Conservation (phyloP, 768 basidiomycete species). For the Albatrellus ellisii region DNA sequence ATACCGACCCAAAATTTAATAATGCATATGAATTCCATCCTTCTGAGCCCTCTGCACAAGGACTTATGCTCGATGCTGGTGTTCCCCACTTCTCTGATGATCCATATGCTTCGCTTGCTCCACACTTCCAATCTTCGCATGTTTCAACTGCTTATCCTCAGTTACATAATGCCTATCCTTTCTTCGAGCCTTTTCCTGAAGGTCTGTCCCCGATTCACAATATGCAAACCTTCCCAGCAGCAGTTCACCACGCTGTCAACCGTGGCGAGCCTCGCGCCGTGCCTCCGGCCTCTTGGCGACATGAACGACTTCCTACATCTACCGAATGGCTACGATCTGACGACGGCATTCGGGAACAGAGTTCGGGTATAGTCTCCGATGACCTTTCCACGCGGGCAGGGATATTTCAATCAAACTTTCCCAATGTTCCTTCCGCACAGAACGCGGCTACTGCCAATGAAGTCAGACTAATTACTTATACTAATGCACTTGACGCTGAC, state of each 20-base stretch:
- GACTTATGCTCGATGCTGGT: conserved; percentile 32
- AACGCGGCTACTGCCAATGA: conserved; percentile 26
- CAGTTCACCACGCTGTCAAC: conserved; percentile 20
- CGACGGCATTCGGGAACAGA: conserved; percentile 19
- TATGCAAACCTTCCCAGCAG: conserved; percentile 23
- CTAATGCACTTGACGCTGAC: neutral
- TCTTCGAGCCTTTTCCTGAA: conserved; percentile 44
- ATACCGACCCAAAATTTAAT: conserved; percentile 43
- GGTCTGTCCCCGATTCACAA: conserved; percentile 24
- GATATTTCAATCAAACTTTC: conserved; percentile 10
- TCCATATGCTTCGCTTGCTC: conserved; percentile 5
- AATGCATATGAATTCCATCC: conserved; percentile 35
- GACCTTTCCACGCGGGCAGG: conserved; percentile 11
- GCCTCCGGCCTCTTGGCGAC: conserved; percentile 8
- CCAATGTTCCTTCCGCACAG: conserved; percentile 10
- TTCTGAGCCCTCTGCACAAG: conserved; percentile 20
- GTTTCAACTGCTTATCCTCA: conserved; percentile 7
- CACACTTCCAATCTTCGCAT: conserved; percentile 7
- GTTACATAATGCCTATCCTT: conserved; percentile 20
- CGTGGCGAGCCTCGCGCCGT: conserved; percentile 22
- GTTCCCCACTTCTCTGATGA: conserved; percentile 22
- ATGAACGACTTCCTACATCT: conserved; percentile 17
- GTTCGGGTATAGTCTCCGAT: conserved; percentile 14
- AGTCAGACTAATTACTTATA: conserved; percentile 24
- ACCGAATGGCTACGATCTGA: conserved; percentile 33